Percentiles rank a stretch among this genome's conserved stretches.
Conservation (phyloP, 2,329 filamentous ascomycete species). For the Diaporthe sp. region DNA sequence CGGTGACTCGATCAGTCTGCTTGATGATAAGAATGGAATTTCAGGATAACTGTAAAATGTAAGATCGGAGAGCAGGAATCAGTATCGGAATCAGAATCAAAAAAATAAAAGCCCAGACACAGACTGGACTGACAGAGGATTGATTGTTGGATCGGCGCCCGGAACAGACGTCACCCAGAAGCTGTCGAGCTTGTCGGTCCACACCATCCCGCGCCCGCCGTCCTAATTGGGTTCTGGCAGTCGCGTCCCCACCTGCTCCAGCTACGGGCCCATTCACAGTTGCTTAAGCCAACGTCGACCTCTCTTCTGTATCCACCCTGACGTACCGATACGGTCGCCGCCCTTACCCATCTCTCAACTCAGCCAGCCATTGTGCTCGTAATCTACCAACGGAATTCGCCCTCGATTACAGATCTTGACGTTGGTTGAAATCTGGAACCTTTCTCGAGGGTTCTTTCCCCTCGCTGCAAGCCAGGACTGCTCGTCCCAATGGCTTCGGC, state of each 20-base stretch:
- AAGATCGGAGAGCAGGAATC: neutral
- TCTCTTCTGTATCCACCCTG: slow-evolving; percentile 2
- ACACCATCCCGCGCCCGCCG: neutral
- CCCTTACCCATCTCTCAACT: neutral
- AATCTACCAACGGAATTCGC: neutral
- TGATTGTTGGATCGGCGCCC: slow-evolving; percentile 7
- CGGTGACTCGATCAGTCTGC: neutral
- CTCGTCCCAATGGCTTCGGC: neutral
- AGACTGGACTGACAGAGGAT: neutral
- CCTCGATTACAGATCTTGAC: neutral
- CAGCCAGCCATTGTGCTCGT: neutral
- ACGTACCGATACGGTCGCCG: neutral
- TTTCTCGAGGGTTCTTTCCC: neutral
- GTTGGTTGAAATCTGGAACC: neutral
- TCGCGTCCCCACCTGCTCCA: slow-evolving; percentile 2
- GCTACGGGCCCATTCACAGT: slow-evolving; percentile 16
- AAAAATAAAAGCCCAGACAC: neutral
- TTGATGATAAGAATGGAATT: neutral
- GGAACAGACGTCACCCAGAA: slow-evolving; percentile 19
- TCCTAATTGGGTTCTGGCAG: slow-evolving; percentile 27
- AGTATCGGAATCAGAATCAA: neutral
- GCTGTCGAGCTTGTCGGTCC: slow-evolving; percentile 4
- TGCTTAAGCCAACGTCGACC: slow-evolving; percentile 8
- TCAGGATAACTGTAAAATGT: neutral
- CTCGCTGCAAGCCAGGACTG: too few relatives aligned